Conservation (phyloP, 768 basidiomycete genomes). For the Epithele typhae region DNA sequence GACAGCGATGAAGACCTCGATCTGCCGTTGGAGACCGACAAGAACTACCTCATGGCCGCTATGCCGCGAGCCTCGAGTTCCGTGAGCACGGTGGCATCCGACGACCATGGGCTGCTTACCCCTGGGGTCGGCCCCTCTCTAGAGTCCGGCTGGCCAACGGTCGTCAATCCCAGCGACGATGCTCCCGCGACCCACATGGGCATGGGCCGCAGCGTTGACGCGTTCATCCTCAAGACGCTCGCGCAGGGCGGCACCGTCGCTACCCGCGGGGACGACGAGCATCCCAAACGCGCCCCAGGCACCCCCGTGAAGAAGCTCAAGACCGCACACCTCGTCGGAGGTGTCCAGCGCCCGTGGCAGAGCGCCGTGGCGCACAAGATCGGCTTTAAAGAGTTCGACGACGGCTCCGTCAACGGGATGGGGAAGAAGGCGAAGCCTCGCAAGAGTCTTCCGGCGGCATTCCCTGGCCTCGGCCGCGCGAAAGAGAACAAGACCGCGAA, state of each 20-base stretch:
- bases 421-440: constrained; percentile 50
- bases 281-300: constrained; percentile 67
- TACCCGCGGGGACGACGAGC: constrained; percentile 30
- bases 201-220: constrained; percentile 40
- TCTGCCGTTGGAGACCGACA: constrained; percentile 10
- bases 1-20: constrained; percentile 35
- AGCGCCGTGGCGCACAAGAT: constrained; percentile 73
- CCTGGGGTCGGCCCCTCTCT: constrained; percentile 53
- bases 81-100: constrained; percentile 54
- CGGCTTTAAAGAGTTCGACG: constrained; percentile 42
- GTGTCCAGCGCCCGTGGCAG: constrained; percentile 67
- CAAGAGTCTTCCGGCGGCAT: constrained; percentile 74
- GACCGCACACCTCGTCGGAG: constrained; percentile 43
- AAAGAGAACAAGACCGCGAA: constrained; percentile 24
- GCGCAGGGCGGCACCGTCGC: constrained; percentile 50
- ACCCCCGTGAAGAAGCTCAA: constrained; percentile 79
- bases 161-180: constrained; percentile 24
- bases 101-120: constrained; percentile 66
- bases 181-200: not conserved
- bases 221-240: constrained; percentile 69
- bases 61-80: constrained; percentile 62
- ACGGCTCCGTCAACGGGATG: constrained; percentile 29
- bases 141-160: constrained; percentile 59
- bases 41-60: constrained; percentile 26
- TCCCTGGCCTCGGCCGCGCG: constrained; percentile 39